Evolutionary conservation across 2,329 filamentous ascomycete species (phyloP), one percentile per base, ranked within the genome.

Genomic region (Penicillium decumbens): DNA sequence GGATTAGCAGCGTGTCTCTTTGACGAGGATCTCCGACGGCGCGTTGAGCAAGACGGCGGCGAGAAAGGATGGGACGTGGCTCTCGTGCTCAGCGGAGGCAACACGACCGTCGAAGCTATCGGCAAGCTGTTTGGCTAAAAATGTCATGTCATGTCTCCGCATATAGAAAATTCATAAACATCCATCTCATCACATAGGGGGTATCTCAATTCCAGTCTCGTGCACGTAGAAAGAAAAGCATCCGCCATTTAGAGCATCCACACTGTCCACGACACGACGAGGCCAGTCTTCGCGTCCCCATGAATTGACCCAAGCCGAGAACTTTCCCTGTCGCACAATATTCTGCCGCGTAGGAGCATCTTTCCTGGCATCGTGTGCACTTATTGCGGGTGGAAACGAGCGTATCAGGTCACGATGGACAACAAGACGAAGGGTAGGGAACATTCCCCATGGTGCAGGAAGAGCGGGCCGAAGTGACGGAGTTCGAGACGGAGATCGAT

Each of bases 1-100:
- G 82, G 83, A 1, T 69, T 97, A 51, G 93, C 92, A 0, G 87
- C 88, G 6, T 85, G 84, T 45, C 72, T 97, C 58, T 96, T 82
- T 57, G 87, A 95, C 66, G 88, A 95, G 70, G 88, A 90, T 3
- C 96, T 96, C 55, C 75, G 89, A 50, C 67, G 64, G 10, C 69
- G 85, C 69, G 86, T 91, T 9, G 69, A 68, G 47, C 56, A 59
- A 51, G 87, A 91, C 68, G 87, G 76, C 0, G 87, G 88, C 0
- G 77, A 81, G 45, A 75, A 80, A 10, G 89, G 88, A 0, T 95
- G 90, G 89, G 81, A 85, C 70, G 61, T 85, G 13, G 81, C 79
- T 0, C 67, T 84, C 49, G 75, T 84, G 3, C 76, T 85, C 44
- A 81, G 77, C 57, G 82, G 82, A n/a, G 82, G 82, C 0, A 85